A percentile compares a stretch with the other conserved stretches of the same genome.
Conservation (phyloP, 495 filamentous ascomycete species). For the Pseudotulostoma volvatum region DNA sequence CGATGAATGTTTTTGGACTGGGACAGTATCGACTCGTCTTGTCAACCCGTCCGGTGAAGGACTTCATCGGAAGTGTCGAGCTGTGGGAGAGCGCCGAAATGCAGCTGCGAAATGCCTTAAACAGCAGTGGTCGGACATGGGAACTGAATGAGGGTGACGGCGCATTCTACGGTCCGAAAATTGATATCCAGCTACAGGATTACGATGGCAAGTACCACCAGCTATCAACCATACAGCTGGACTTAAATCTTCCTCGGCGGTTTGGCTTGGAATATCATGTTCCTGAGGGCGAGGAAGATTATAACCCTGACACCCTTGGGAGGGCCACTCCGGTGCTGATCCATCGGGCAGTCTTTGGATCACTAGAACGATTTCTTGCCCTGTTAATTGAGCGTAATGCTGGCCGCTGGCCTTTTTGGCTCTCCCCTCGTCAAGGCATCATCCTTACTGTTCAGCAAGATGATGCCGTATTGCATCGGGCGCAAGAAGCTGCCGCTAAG, state of each 20-base stretch:
- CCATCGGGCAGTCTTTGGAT: slow-evolving; percentile 77
- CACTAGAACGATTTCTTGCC: slow-evolving; percentile 74
- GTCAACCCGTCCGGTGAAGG: slow-evolving; percentile 60
- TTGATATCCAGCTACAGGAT: slow-evolving; percentile 74
- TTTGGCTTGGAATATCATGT: slow-evolving; percentile 60
- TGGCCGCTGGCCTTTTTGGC: slow-evolving; percentile 81
- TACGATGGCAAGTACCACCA: slow-evolving; percentile 81
- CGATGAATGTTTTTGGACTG: slow-evolving; percentile 59
- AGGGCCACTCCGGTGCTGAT: slow-evolving; percentile 67
- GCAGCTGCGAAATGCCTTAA: slow-evolving; percentile 53
- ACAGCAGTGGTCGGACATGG: slow-evolving; percentile 50
- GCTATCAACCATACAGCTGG: slow-evolving; percentile 80
- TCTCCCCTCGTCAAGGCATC: slow-evolving; percentile 67
- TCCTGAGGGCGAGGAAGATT: slow-evolving; percentile 36
- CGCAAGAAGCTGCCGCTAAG: slow-evolving; percentile 27
- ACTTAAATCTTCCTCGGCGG: slow-evolving; percentile 79
- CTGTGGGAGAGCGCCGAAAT: slow-evolving; percentile 74
- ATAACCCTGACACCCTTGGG: slow-evolving; percentile 53
- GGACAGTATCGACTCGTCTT: slow-evolving; percentile 60
- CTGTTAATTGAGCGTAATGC: slow-evolving; percentile 72
- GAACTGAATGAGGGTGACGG: slow-evolving; percentile 65
- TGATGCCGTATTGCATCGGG: slow-evolving; percentile 39
- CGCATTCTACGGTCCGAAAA: slow-evolving; percentile 92
- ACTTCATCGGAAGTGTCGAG: slow-evolving; percentile 61
- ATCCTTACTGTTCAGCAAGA: slow-evolving; percentile 61